These are phyloP conservation scores for Neurospora crassa DNA, from an alignment of 2,329 filamentous ascomycete genomes.

Conservation along the genomic window DNA sequence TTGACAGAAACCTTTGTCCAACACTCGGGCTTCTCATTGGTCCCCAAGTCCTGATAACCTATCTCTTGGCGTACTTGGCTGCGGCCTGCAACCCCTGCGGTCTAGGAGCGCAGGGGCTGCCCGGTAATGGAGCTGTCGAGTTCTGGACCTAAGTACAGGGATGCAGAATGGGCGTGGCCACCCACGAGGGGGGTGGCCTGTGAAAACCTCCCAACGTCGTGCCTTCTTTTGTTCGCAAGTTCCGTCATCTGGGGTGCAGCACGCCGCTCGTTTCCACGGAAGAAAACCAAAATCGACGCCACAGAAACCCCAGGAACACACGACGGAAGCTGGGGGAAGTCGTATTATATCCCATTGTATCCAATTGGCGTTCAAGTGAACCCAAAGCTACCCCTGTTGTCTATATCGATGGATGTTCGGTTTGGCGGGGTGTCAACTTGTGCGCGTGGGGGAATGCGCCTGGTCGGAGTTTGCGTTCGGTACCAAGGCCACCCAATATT, in stretches of 20 bases:
- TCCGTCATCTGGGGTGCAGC: constrained; percentile 10
- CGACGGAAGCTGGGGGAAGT: background rate
- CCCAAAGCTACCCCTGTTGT: background rate
- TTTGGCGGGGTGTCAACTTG: background rate
- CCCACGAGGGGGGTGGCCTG: background rate
- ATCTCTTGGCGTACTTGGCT: constrained; percentile 15
- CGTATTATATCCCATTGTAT: background rate
- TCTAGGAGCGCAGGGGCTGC: constrained; percentile 1
- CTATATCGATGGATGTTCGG: background rate
- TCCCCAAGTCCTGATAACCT: constrained; percentile 10
- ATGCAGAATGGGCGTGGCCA: background rate
- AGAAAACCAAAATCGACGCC: background rate
- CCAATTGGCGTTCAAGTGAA: background rate
- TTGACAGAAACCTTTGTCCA: constrained; percentile 13
- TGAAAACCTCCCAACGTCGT: constrained; percentile 2
- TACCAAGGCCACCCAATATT: background rate
- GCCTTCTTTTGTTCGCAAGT: constrained; percentile 1
- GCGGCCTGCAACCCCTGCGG: constrained; percentile 5
- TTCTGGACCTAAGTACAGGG: background rate
- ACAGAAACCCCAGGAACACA: background rate
- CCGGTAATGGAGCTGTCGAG: background rate
- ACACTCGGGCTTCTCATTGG: constrained; percentile 13
- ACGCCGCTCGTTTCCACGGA: background rate
- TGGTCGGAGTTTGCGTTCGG: background rate
- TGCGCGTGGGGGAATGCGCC: background rate